These are phyloP conservation scores for Hypoxylon sp. DNA, from an alignment of 2,329 filamentous ascomycete genomes.

Conservation along the genomic window DNA sequence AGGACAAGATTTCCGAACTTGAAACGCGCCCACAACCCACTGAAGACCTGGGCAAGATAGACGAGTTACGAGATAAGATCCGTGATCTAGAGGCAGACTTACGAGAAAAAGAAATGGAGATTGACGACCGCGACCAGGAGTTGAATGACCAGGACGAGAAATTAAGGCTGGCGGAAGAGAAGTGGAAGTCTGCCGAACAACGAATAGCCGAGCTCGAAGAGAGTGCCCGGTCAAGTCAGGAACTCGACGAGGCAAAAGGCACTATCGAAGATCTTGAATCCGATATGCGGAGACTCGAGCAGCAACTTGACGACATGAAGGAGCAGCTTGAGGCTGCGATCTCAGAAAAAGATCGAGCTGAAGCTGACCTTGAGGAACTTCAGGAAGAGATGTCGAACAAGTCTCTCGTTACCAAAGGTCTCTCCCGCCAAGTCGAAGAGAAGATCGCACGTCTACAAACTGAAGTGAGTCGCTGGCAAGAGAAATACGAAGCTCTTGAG, in stretches of 20 bases:
- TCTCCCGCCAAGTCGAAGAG: constrained; percentile 81
- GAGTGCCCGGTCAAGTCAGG: constrained; percentile 64
- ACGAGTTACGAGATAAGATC: constrained; percentile 60
- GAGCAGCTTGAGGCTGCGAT: constrained; percentile 67
- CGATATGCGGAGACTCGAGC: constrained; percentile 65
- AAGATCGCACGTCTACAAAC: constrained; percentile 74
- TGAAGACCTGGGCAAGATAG: constrained; percentile 56
- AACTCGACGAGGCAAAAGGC: constrained; percentile 68
- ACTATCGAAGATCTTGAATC: constrained; percentile 70
- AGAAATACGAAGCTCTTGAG: constrained; percentile 65
- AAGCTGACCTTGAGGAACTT: constrained; percentile 72
- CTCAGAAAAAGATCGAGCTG: constrained; percentile 67
- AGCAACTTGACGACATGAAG: constrained; percentile 67
- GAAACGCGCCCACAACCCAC: constrained; percentile 57
- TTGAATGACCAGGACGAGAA: constrained; percentile 65
- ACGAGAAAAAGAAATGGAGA: constrained; percentile 68
- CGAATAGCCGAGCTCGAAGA: constrained; percentile 68
- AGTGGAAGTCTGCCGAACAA: constrained; percentile 67
- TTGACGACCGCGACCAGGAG: constrained; percentile 66
- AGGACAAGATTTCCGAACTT: constrained; percentile 42
- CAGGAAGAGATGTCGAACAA: constrained; percentile 85
- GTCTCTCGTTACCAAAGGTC: constrained; percentile 79
- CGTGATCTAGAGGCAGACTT: constrained; percentile 68
- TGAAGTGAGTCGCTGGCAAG: constrained; percentile 68
- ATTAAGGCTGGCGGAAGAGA: constrained; percentile 65